phyloP scores from a whole-genome alignment of 2,329 filamentous ascomycete species.

The Davidsoniella australis region DNA sequence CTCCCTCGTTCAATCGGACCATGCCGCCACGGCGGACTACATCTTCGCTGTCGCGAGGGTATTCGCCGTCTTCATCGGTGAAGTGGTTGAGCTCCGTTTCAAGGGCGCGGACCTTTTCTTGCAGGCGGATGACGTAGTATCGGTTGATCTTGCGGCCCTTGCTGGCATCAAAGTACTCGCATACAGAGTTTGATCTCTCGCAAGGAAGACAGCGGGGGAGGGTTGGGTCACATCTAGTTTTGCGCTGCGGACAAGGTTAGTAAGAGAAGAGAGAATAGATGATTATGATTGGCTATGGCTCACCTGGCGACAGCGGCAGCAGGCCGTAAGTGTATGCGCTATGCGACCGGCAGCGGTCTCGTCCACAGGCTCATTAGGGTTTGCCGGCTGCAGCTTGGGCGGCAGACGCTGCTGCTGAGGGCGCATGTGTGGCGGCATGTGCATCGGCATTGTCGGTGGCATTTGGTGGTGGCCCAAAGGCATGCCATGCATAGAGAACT shows the following conservation, averaged over 20 bases:
- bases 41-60: conserved; percentile 58
- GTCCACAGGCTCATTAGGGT: conserved; percentile 13
- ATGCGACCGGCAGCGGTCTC: conserved; percentile 35
- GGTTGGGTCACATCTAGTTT: conserved; percentile 88
- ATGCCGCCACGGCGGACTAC: conserved; percentile 75
- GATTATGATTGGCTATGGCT: background rate
- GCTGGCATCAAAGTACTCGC: conserved; percentile 87
- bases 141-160: conserved; percentile 76
- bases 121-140: conserved; percentile 80
- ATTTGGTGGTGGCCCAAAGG: conserved; percentile 9
- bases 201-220: conserved; percentile 84
- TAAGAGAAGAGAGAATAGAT: conserved; percentile 1
- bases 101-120: conserved; percentile 67
- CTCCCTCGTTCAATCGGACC: conserved; percentile 67
- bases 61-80: conserved; percentile 57
- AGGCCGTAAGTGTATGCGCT: conserved; percentile 65
- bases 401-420: conserved; percentile 8
- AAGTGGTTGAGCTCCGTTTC: conserved; percentile 67
- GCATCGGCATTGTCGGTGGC: conserved; percentile 8
- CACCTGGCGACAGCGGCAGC: conserved; percentile 64
- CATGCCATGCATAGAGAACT: conserved; percentile 4
- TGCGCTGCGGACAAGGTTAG: conserved; percentile 43
- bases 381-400: conserved; percentile 10
- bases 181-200: conserved; percentile 75
- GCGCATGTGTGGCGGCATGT: conserved; percentile 8